Evolutionary conservation across 345 rosid genomes (phyloP), one percentile per base, ranked within the genome.

Genomic region (Euphorbia tirucalli): DNA sequence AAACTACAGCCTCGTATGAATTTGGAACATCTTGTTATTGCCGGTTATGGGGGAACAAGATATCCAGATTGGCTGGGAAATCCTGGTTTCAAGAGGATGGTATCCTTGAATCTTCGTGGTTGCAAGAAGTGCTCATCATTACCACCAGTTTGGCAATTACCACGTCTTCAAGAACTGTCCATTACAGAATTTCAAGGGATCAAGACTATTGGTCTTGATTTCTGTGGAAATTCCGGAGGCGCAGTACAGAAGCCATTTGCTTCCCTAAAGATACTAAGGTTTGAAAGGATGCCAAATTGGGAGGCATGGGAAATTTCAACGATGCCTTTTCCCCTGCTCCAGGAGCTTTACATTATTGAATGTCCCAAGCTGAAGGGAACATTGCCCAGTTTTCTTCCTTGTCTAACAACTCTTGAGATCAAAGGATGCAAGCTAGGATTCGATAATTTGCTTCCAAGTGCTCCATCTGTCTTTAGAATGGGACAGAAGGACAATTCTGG

Each of bases 51-150:
- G 14, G 37, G 68, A 7, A 49, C 15, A 21, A 31, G 7, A 6
- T 71, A 60, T 48, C 48, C 60, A n/a, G 5, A 11, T 61, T 71
- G 68, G 68, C 46, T 71, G 7, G 59, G 60, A 61, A 32, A 48
- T 10, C 48, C 74, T 46, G 5, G 41, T 37, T 37, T 37, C 41
- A 8, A 37, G 41, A 37, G 8, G 41, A 37, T 37, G 41, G 41
- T 37, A 37, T 37, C 41, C 41, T 37, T 37, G 41, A 37, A 37
- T 37, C 41, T 37, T 37, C 8, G 41, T 8, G 41, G 41, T 37
- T 37, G 41, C 41, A 37, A 37, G 41, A 37, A 37, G 3, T 37
- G 41, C 8, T 37, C 41, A 37, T 37, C 41, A 3, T 37, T 37
- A 37, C 41, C 41, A 37, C 41, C 41, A 37, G 41, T 37, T 37